These are phyloP conservation scores for Thalia dealbata DNA, from an alignment of 176 grass and related monocot species.

Conservation along the genomic window DNA sequence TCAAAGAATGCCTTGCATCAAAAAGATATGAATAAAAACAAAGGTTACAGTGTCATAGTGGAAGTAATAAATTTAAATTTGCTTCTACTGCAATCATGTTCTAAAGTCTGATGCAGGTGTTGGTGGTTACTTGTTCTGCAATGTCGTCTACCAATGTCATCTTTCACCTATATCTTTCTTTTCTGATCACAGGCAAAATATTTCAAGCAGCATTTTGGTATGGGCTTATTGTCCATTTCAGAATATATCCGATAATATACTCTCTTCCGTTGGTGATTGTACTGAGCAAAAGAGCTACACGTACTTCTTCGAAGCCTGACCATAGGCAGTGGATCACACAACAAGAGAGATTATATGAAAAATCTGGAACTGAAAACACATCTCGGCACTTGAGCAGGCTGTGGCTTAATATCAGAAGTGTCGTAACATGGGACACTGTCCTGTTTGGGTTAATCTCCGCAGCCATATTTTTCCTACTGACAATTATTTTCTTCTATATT, in stretches of 20 bases:
- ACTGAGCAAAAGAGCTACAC: slow-evolving; percentile 41
- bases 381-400: slow-evolving; percentile 15
- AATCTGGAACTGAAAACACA: slow-evolving; percentile 20
- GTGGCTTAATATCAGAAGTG: slow-evolving; percentile 32
- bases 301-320: slow-evolving; percentile 28
- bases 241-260: slow-evolving; percentile 95
- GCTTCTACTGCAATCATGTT: neutral
- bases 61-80: neutral
- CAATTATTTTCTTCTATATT: slow-evolving; percentile 61
- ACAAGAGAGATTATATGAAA: slow-evolving; percentile 22
- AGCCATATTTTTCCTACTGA: slow-evolving; percentile 64
- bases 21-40: neutral
- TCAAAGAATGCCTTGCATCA: neutral
- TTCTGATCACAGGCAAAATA: slow-evolving; percentile 50
- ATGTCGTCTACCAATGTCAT: neutral
- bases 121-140: neutral
- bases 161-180: slow-evolving; percentile 17
- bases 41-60: neutral
- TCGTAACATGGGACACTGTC: slow-evolving; percentile 49
- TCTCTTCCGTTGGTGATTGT: slow-evolving; percentile 65
- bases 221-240: slow-evolving; percentile 83
- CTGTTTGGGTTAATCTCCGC: slow-evolving; percentile 68
- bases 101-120: neutral
- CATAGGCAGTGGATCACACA: slow-evolving; percentile 44
- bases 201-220: slow-evolving; percentile 90